Conservation (phyloP, 768 basidiomycete species). For the Leccinum broughii region DNA sequence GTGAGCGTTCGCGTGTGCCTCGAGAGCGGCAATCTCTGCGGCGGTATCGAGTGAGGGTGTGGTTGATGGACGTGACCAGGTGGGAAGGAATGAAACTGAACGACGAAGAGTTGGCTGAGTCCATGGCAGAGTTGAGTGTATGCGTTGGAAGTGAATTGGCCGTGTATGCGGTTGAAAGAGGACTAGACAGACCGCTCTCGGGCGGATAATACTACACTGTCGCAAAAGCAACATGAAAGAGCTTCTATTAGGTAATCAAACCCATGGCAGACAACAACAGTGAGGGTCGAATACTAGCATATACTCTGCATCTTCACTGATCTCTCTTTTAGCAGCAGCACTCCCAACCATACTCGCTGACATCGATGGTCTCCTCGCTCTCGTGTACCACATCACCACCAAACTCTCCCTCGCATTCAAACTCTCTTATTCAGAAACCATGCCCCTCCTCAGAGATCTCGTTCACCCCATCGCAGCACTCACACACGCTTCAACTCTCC, state of each 20-base stretch:
- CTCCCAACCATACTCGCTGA: conserved; percentile 51
- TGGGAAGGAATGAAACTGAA: conserved; percentile 32
- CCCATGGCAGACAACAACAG: conserved; percentile 37
- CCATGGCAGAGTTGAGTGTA: neutral
- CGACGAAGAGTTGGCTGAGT: neutral
- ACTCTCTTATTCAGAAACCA: conserved; percentile 51
- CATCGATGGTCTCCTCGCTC: conserved; percentile 54
- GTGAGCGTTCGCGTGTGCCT: conserved; percentile 74
- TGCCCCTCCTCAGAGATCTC: conserved; percentile 54
- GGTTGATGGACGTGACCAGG: conserved; percentile 27
- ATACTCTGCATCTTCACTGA: neutral
- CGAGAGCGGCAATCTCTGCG: conserved; percentile 68
- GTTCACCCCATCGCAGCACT: conserved; percentile 49
- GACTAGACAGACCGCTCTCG: conserved; percentile 5
- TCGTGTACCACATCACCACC: conserved; percentile 57
- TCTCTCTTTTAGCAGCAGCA: neutral
- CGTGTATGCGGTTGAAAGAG: neutral
- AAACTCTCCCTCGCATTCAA: conserved; percentile 66
- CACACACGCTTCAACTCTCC: conserved; percentile 49
- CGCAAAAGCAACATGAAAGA: neutral
- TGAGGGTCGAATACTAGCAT: neutral
- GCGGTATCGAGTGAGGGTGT: conserved; percentile 65
- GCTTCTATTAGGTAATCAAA: conserved; percentile 23
- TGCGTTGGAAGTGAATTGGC: neutral
- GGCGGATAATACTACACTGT: neutral